Conservation (phyloP, 2,329 filamentous ascomycete genomes). For the Alternaria dauci region DNA sequence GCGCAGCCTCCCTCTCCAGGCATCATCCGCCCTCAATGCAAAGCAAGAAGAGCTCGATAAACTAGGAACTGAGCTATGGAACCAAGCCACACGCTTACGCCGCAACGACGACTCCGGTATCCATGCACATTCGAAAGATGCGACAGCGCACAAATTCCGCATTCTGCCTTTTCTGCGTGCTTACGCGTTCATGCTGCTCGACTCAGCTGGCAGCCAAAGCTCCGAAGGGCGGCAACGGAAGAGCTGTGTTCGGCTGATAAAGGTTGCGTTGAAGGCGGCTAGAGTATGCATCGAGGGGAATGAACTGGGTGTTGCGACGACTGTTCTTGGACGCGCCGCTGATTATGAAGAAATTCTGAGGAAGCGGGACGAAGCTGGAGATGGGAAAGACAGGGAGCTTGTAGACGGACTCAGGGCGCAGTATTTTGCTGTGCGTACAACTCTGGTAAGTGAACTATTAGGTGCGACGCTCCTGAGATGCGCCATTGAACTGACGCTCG, state of each 20-base stretch:
- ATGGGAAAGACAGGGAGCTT: conserved; percentile 39
- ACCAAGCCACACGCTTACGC: conserved; percentile 65
- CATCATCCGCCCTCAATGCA: conserved; percentile 36
- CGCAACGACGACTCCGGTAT: conserved; percentile 24
- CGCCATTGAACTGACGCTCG: neutral
- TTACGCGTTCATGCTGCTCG: conserved; percentile 74
- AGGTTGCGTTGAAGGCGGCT: conserved; percentile 71
- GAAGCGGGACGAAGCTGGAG: conserved; percentile 23
- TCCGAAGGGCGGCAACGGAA: conserved; percentile 34
- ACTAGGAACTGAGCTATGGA: conserved; percentile 70
- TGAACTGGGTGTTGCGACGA: conserved; percentile 66
- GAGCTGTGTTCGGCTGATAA: conserved; percentile 65
- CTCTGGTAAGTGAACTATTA: conserved; percentile 63
- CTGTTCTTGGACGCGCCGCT: conserved; percentile 70
- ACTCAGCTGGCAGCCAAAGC: conserved; percentile 49
- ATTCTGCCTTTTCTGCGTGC: conserved; percentile 53
- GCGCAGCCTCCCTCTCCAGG: conserved; percentile 47
- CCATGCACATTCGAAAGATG: conserved; percentile 44
- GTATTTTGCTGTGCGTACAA: conserved; percentile 71
- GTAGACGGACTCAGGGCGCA: conserved; percentile 62
- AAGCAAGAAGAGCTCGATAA: conserved; percentile 62
- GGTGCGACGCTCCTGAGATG: too few relatives aligned
- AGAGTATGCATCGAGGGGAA: conserved; percentile 68
- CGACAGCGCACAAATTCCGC: conserved; percentile 27
- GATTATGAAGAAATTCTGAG: conserved; percentile 54